These are phyloP conservation scores for Nemania serpens DNA, from an alignment of 2,329 filamentous ascomycete species.

Conservation along the genomic window DNA sequence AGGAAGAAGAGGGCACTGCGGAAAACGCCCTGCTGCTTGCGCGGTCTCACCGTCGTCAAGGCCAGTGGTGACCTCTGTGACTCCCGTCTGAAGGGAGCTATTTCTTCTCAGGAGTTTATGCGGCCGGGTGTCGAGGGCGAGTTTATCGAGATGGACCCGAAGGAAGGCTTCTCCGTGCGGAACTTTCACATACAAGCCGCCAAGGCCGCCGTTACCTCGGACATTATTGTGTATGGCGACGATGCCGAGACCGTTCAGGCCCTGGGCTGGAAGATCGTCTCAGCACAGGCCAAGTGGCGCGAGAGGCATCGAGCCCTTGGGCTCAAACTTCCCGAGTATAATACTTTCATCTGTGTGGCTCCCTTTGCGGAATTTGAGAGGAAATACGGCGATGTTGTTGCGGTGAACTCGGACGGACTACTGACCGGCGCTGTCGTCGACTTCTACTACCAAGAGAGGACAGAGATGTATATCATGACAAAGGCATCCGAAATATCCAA, in stretches of 20 bases:
- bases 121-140: constrained; percentile 54
- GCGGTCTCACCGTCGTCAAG: constrained; percentile 85
- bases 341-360: constrained; percentile 77
- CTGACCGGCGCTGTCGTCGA: constrained; percentile 81
- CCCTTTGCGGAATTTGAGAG: constrained; percentile 74
- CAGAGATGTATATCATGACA: constrained; percentile 95
- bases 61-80: constrained; percentile 77
- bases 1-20: constrained; percentile 73
- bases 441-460: constrained; percentile 85
- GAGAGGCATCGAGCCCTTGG: constrained; percentile 63
- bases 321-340: constrained; percentile 67
- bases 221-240: constrained; percentile 91
- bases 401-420: constrained; percentile 72
- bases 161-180: constrained; percentile 89
- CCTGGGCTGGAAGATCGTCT: constrained; percentile 70
- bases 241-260: constrained; percentile 64
- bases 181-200: constrained; percentile 97
- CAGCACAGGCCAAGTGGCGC: constrained; percentile 78
- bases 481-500: constrained; percentile 83
- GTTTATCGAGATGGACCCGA: constrained; percentile 84
- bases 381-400: constrained; percentile 70
- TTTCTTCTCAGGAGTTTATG: constrained; percentile 81
- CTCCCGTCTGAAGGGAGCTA: constrained; percentile 83
- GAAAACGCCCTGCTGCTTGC: constrained; percentile 74
- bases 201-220: constrained; percentile 85